Evolutionary conservation across 164 flowering plant genomes (phyloP).

Genomic region (Brasenia schreberi): DNA sequence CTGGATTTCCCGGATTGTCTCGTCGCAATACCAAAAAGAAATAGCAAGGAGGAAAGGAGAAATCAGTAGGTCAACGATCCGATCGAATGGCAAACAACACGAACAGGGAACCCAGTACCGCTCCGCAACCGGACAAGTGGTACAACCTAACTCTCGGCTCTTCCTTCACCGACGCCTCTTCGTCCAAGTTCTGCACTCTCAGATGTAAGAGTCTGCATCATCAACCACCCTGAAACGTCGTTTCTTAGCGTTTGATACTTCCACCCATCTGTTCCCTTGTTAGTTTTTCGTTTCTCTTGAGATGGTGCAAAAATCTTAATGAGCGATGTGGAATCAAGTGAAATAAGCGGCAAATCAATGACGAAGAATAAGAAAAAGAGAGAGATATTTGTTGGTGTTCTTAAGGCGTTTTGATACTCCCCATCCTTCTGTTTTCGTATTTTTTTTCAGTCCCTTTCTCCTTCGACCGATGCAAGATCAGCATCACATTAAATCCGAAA

Average conservation of each 20-base stretch:
- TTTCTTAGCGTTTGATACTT: background rate
- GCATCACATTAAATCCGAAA: too few species aligned
- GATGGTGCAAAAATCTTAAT: background rate
- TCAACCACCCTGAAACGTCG: too few species aligned
- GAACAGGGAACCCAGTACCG: conserved; percentile 42
- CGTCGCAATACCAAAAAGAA: too few species aligned
- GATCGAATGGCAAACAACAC: conserved; percentile 33
- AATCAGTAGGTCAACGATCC: background rate
- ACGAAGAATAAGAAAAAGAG: too few species aligned
- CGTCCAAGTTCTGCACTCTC: conserved; percentile 69
- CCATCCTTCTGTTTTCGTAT: too few species aligned
- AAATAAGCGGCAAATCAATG: too few species aligned
- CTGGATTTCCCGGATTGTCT: too few species aligned
- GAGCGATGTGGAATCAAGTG: too few species aligned
- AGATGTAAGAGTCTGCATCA: conserved; percentile 40
- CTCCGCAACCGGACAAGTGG: conserved; percentile 70
- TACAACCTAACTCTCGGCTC: conserved; percentile 68
- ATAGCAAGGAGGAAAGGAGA: background rate
- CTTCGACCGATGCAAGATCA: too few species aligned
- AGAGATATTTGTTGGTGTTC: background rate
- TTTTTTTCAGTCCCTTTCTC: too few species aligned
- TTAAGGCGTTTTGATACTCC: too few species aligned
- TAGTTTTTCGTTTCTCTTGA: background rate
- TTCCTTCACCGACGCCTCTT: conserved; percentile 55
- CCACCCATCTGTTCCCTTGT: background rate